Base-by-base conservation (phyloP, 148 eudicot genomes). In the Diospyros lotus region DNA sequence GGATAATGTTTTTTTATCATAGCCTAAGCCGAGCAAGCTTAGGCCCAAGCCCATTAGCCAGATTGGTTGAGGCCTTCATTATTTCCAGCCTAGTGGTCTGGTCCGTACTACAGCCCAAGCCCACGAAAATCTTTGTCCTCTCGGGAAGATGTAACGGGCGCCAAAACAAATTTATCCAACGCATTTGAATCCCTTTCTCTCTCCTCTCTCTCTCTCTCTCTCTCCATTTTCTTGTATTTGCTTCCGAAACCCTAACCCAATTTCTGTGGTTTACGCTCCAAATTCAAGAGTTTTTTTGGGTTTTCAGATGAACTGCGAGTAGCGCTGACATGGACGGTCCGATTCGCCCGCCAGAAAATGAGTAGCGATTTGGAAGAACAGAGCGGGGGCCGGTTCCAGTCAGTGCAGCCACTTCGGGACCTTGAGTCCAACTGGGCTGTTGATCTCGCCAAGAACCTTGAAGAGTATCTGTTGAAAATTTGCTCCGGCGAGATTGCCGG, bases 341-440 rank as follows among this genome's bases (percentile, higher is more conserved):
- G 51, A 44, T 17, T 44, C 7, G 58, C 46, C 50, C 76, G 9
- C 9, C n/a, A 58, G 68, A 74, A 68, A 40, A 87, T 87, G 90
- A 75, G 69, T 72, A 77, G 63, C 60, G 72, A 77, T 1, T 77
- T 43, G 62, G 79, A 86, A 76, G 82, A 86, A 76, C 56, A 73
- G 18, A 46, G 55, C 52, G 78, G 73, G 42, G 70, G 69, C 41
- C 53, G 83, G 61, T 65, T 91, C 55, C 89, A 82, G 13, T 72
- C 80, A 40, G 88, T 94, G 15, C 93, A 89, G 75, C 93, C 98
- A 1, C 95, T 63, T 65, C 87, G 98, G 38, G 98, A 94, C 67
- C 85, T 92, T 15, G 85, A 92, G 54, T 89, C 91, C 6, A 94
- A 94, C 78, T 91, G 95, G 95, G 93, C 81, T 8, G 93, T 94